Conservation (phyloP, 148 eudicot species). For the Rhododendron simsii region DNA sequence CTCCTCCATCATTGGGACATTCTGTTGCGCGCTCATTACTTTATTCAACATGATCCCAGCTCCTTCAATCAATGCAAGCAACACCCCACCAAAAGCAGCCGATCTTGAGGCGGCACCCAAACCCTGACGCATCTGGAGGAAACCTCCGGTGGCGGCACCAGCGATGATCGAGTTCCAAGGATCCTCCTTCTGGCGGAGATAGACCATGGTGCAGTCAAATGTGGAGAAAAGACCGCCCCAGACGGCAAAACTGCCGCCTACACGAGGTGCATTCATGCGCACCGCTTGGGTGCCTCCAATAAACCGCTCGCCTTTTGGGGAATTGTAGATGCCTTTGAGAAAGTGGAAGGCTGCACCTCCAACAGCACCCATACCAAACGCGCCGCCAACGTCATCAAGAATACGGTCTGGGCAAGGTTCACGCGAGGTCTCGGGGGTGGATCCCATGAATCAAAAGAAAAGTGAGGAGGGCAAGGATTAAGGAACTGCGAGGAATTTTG, state of each 20-base stretch:
- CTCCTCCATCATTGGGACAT: slow-evolving; percentile 47
- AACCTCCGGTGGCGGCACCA: slow-evolving; percentile 65
- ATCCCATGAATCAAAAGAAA: slow-evolving; percentile 33
- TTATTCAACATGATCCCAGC: slow-evolving; percentile 63
- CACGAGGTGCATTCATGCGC: slow-evolving; percentile 59
- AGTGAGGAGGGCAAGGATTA: neutral
- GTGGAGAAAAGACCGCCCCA: slow-evolving; percentile 67
- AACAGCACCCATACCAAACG: slow-evolving; percentile 67
- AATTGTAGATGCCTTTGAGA: slow-evolving; percentile 48
- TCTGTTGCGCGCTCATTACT: slow-evolving; percentile 45
- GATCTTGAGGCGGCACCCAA: slow-evolving; percentile 46
- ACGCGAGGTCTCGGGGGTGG: slow-evolving; percentile 52
- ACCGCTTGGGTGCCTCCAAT: slow-evolving; percentile 50
- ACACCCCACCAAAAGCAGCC: slow-evolving; percentile 49
- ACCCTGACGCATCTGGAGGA: slow-evolving; percentile 58
- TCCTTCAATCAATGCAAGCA: slow-evolving; percentile 56
- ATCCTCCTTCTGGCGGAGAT: slow-evolving; percentile 57
- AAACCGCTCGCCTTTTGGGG: slow-evolving; percentile 54
- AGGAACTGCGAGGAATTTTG: neutral
- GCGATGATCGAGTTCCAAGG: slow-evolving; percentile 66
- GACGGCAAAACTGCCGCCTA: slow-evolving; percentile 62
- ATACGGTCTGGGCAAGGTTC: slow-evolving; percentile 65
- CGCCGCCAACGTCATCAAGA: slow-evolving; percentile 57
- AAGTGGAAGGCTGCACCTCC: slow-evolving; percentile 65
- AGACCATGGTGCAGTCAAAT: slow-evolving; percentile 64